A percentile compares a stretch with the other conserved stretches of the same genome.
Conservation (phyloP, 2,329 filamentous ascomycete species). For the Helotiales sp. region DNA sequence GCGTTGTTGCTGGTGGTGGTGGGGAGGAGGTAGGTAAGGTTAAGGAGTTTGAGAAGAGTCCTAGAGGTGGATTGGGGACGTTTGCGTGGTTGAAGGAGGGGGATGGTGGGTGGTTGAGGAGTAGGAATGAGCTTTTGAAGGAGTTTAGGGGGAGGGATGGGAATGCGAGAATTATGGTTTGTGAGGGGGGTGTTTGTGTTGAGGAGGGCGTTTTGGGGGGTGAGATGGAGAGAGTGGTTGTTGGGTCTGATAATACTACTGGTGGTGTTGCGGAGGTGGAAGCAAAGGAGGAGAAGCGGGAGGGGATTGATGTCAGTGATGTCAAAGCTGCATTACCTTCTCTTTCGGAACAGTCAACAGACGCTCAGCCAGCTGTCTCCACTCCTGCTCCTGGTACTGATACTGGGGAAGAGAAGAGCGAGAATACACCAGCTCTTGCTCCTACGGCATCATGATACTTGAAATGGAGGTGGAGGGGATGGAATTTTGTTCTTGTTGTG, state of each 20-base stretch:
- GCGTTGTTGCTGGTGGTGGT: conserved; percentile 51
- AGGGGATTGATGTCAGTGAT: not conserved
- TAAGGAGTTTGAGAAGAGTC: conserved; percentile 41
- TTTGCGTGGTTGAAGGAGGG: conserved; percentile 32
- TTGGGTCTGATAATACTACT: not conserved
- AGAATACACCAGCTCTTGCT: not conserved
- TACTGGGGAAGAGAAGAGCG: not conserved
- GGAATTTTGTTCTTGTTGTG: too few relatives aligned
- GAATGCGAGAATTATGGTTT: conserved; percentile 51
- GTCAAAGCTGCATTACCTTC: not conserved
- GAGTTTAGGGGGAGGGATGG: conserved; percentile 41
- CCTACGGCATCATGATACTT: too few relatives aligned
- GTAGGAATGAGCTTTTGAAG: conserved; percentile 51
- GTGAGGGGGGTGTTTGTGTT: conserved; percentile 52
- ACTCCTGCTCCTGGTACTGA: not conserved
- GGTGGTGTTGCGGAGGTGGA: not conserved
- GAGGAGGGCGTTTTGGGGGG: conserved; percentile 41
- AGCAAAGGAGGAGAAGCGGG: not conserved
- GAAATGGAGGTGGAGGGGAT: too few relatives aligned
- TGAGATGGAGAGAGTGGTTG: not conserved
- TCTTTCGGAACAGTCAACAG: not conserved
- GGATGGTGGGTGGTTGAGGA: conserved; percentile 52
- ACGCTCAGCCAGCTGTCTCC: not conserved
- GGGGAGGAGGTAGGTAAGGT: conserved; percentile 37
- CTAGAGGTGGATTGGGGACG: conserved; percentile 37